A percentile compares a stretch with the other conserved stretches of the same genome.
Evolutionary conservation across 2,329 filamentous ascomycete genomes (phyloP).

Genomic region (Trichoderma sp.): DNA sequence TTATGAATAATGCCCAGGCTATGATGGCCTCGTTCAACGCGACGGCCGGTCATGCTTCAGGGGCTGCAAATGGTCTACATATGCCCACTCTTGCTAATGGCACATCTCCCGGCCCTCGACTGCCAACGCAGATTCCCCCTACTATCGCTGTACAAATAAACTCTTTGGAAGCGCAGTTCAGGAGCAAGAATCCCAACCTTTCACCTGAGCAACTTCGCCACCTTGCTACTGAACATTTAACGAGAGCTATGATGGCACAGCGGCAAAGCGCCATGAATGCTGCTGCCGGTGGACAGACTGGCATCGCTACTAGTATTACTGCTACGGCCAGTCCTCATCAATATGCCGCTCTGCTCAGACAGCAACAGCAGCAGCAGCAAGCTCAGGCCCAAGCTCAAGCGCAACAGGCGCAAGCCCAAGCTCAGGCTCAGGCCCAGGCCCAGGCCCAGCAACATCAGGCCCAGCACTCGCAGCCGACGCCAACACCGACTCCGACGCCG

Average conservation of each 20-base stretch:
- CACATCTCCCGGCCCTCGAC: constrained; percentile 44
- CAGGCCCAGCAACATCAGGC: constrained; percentile 21
- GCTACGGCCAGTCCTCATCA: constrained; percentile 57
- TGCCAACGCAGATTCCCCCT: constrained; percentile 48
- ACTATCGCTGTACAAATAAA: constrained; percentile 51
- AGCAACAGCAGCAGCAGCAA: constrained; percentile 53
- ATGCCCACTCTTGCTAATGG: constrained; percentile 49
- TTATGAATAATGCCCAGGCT: constrained; percentile 53
- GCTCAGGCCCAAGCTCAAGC: constrained; percentile 43
- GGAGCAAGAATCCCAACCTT: constrained; percentile 53
- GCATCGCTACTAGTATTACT: constrained; percentile 50
- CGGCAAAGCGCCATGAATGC: constrained; percentile 57
- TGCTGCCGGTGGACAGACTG: constrained; percentile 53
- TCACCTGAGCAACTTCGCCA: constrained; percentile 52
- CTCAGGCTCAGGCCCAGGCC: constrained; percentile 17
- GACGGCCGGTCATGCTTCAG: constrained; percentile 45
- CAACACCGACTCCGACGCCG: not conserved
- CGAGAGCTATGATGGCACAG: constrained; percentile 49
- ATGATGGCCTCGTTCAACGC: constrained; percentile 54
- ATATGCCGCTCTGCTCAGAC: constrained; percentile 59
- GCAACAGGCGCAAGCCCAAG: constrained; percentile 25
- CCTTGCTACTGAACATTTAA: constrained; percentile 53
- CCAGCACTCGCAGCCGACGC: constrained; percentile 24
- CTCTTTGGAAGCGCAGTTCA: constrained; percentile 54
- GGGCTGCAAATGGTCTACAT: constrained; percentile 48